Base-by-base conservation (phyloP, 129 eudicot genomes). In the Flaveria sonorensis region DNA sequence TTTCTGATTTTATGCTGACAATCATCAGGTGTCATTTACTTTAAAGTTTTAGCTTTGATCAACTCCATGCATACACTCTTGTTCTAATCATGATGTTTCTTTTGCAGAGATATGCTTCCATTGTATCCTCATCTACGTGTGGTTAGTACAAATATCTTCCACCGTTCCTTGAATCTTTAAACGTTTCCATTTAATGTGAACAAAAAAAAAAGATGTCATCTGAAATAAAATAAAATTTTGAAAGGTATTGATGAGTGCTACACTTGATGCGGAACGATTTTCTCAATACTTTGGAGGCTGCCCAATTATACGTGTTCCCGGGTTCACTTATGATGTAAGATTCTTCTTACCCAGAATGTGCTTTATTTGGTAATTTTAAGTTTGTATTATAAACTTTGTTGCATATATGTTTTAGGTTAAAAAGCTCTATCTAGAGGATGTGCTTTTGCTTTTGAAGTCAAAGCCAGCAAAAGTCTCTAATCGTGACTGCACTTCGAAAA, bases 201-300 rank as follows among this genome's bases (percentile, higher is more conserved):
- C 56, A 57, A 61, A 45, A 56, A 24, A 71, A 47, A 24, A 40
- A 14, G 1, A 3, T 1, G 13, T 39, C 32, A 6, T 18, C 32
- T 26, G 64, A 18, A 63, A 51, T 63, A 23, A 24, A 7, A 43
- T 61, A 10, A 6, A 57, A 45, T 32, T 76, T 48, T 75, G 61
- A 77, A 86, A 95, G 99, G 87, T 95, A 66, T 80, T 95, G 65
- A 95, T 95, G 99, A 95, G 99, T 79, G 99, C 99, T 64, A 95
- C 99, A 55, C 78, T 95, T 43, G 97, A 95, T 83, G 99, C 99
- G n/a, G 99, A 95, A 26, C 86, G 99, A 4, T 92, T 86, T 82
- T 91, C 99, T 48, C 86, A 86, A 50, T 95, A 95, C 79, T 92
- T 95, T 81, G 94, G 97, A 80, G 99, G 96, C 81, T 91, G 94